phyloP scores from a whole-genome alignment of 2,329 filamentous ascomycete species.

The Aspergillus floridensis region DNA sequence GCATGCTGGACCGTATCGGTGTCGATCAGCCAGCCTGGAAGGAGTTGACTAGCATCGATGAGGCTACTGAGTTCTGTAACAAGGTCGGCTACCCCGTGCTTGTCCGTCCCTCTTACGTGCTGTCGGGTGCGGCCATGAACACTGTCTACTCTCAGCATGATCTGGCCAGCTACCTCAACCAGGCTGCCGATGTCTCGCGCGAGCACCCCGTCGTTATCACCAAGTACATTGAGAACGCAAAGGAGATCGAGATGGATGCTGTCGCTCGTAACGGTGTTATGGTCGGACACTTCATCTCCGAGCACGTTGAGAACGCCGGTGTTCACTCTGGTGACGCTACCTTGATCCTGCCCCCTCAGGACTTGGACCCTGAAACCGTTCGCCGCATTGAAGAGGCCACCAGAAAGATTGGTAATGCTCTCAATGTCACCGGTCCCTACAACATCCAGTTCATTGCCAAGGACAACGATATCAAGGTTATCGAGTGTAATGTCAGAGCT shows the following conservation, averaged over 20 bases:
- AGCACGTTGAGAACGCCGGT: constrained; percentile 98
- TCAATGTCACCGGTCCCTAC: constrained; percentile 94
- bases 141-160: constrained; percentile 97
- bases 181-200: constrained; percentile 88
- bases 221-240: constrained; percentile 98
- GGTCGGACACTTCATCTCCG: constrained; percentile 94
- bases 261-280: constrained; percentile 87
- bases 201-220: constrained; percentile 98
- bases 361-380: constrained; percentile 85
- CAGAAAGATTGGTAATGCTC: constrained; percentile 85
- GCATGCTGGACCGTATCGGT: constrained; percentile 90
- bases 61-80: constrained; percentile 82
- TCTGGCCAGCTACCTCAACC: constrained; percentile 79
- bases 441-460: constrained; percentile 99
- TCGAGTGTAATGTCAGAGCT: constrained; percentile 96
- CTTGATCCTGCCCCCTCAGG: constrained; percentile 89
- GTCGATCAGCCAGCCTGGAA: constrained; percentile 99
- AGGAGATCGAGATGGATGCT: constrained; percentile 99
- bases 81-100: constrained; percentile 90
- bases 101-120: constrained; percentile 91
- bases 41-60: constrained; percentile 90
- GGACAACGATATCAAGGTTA: constrained; percentile 99
- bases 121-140: constrained; percentile 98
- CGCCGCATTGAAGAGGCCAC: constrained; percentile 91
- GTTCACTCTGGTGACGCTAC: constrained; percentile 98